Evolutionary conservation across 2,329 filamentous ascomycete genomes (phyloP), one percentile per base, ranked within the genome.

Genomic region (Ceratocystis harringtonii): DNA sequence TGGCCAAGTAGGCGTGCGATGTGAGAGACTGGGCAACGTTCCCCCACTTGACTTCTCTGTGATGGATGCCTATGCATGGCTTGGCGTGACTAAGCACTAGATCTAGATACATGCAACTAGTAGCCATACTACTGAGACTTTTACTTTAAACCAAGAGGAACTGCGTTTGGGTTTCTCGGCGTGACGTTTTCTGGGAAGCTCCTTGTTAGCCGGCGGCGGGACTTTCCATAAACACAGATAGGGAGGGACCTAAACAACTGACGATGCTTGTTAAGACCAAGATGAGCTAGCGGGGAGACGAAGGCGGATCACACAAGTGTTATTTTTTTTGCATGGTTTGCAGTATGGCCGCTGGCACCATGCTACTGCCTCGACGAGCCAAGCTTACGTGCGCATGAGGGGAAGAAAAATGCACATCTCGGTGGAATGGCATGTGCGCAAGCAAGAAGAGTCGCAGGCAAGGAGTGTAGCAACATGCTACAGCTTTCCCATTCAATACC

Each of bases 381-480:
- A 32, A n/a, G 55, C 5, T 3, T 30, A 36, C 55, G 32, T 25
- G 30, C 32, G 55, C n/a, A 58, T n/a, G 55, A 36, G 55, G 28
- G 28, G 17, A 19, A 58, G 55, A 3, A 36, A 25, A 36, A 28
- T n/a, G 28, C 25, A 52, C 22, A n/a, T 52, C 55, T 58, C 28
- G 28, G 55, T 58, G 55, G 55, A 58, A 58, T 58, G 55, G 55
- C 55, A 58, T 30, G 55, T 36, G 32, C 55, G 32, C 55, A 36
- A 58, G 55, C 22, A 7, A 8, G 28, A 58, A 36, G 28, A n/a
- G 15, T 32, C 32, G 12, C 25, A 58, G 32, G 55, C 17, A 58
- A 58, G 55, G 55, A 58, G 28, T 36, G 2, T n/a, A 5, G 6
- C 36, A 8, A 22, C n/a, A n/a, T 52, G 22, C n/a, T 28, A 52